Percentiles rank a stretch among this genome's conserved stretches.
Evolutionary conservation across 805 yeast genomes (phyloP).

Genomic region (Saccharomycopsis babjevae): DNA sequence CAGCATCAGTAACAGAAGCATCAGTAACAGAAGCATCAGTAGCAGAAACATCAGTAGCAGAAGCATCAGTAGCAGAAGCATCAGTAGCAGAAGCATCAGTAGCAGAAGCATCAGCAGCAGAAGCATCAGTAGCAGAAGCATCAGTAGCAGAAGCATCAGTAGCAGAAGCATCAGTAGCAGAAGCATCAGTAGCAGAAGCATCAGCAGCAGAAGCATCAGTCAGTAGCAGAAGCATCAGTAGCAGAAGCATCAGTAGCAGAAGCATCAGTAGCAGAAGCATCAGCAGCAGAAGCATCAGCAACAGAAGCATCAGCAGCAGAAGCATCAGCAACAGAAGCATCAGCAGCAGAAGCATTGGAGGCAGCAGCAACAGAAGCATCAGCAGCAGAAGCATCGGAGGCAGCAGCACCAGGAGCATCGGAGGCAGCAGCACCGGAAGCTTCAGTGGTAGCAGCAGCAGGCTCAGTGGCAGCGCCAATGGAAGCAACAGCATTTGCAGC

Average conservation of each 20-base stretch:
- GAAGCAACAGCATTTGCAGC: constrained; percentile 22
- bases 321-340: constrained; percentile 1
- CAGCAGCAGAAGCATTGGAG: constrained; percentile 3
- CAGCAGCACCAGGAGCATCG: constrained; percentile 19
- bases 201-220: neutral
- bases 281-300: constrained; percentile 22
- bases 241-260: constrained; percentile 1
- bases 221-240: neutral
- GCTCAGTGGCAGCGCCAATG: constrained; percentile 11
- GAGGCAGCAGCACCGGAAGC: constrained; percentile 20
- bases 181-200: neutral
- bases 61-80: neutral
- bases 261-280: constrained; percentile 1
- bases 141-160: constrained; percentile 18
- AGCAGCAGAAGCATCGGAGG: constrained; percentile 21
- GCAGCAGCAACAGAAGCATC: constrained; percentile 1
- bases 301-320: constrained; percentile 19
- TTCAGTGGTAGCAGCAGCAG: constrained; percentile 21
- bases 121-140: neutral
- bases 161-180: constrained; percentile 1
- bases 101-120: constrained; percentile 3
- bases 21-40: neutral
- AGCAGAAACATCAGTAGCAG: neutral
- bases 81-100: neutral
- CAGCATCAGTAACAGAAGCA: constrained; percentile 18